These are phyloP conservation scores for Mrakia hoshinonis DNA, from an alignment of 768 basidiomycete species.

Conservation along the genomic window DNA sequence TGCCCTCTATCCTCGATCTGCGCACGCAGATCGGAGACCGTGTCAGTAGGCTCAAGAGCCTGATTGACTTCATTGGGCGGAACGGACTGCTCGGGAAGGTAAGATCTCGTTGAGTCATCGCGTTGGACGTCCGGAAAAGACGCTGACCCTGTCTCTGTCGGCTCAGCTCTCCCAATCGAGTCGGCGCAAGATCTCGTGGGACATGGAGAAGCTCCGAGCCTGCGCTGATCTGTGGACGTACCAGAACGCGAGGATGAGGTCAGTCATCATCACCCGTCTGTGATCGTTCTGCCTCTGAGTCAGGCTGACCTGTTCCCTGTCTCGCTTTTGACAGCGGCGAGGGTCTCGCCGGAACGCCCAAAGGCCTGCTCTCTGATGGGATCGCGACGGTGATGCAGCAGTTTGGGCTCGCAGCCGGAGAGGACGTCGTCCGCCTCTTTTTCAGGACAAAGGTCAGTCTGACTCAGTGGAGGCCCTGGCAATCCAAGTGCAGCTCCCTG, in stretches of 20 bases:
- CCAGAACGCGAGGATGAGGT: constrained; percentile 40
- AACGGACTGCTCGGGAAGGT: constrained; percentile 73
- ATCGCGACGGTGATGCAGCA: constrained; percentile 62
- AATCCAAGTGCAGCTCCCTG: not conserved
- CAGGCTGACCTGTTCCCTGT: not conserved
- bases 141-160: not conserved
- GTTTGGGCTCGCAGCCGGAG: constrained; percentile 50
- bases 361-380: constrained; percentile 54
- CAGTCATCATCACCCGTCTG: constrained; percentile 16
- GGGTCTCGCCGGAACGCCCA: constrained; percentile 20
- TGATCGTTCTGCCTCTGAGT: too few relatives aligned
- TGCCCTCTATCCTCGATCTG: constrained; percentile 69
- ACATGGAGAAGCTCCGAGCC: constrained; percentile 80
- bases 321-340: constrained; percentile 6
- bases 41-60: constrained; percentile 65
- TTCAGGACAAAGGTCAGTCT: constrained; percentile 54
- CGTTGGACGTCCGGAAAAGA: not conserved
- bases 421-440: constrained; percentile 75
- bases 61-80: constrained; percentile 82
- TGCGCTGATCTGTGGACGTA: constrained; percentile 66
- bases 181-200: constrained; percentile 63
- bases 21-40: constrained; percentile 65
- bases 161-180: constrained; percentile 68
- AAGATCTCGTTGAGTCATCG: constrained; percentile 19
- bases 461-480: not conserved